phyloP scores from a whole-genome alignment of 2,329 filamentous ascomycete genomes.

The Cladophialophora immunda region DNA sequence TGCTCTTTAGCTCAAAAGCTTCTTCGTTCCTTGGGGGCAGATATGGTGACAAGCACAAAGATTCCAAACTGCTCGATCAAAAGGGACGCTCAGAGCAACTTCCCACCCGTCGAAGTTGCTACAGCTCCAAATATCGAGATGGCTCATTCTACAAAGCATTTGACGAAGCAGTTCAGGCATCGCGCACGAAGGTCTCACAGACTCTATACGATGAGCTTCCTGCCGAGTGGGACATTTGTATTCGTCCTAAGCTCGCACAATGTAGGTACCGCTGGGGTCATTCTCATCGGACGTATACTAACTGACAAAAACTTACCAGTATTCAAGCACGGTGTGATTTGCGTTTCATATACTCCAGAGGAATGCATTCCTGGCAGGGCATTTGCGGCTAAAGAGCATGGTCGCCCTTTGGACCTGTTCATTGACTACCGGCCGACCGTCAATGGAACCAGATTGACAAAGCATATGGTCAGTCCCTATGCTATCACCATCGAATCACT shows the following conservation, averaged over 20 bases:
- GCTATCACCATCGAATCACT: constrained; percentile 14
- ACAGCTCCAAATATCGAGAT: not conserved
- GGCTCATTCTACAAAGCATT: not conserved
- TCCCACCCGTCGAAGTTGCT: not conserved
- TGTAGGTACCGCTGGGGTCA: constrained; percentile 35
- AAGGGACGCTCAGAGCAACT: not conserved
- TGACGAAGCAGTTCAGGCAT: not conserved
- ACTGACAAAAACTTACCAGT: constrained; percentile 43
- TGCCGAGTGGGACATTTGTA: constrained; percentile 51
- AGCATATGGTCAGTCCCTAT: constrained; percentile 46
- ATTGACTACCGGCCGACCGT: not conserved
- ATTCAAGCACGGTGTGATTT: constrained; percentile 57
- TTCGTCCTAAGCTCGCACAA: constrained; percentile 54
- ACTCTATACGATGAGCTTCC: constrained; percentile 46
- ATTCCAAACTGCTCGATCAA: constrained; percentile 7
- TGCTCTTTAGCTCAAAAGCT: constrained; percentile 46
- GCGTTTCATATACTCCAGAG: constrained; percentile 25
- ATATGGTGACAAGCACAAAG: not conserved
- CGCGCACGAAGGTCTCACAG: constrained; percentile 45
- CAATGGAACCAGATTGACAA: constrained; percentile 37
- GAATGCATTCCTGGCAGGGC: not conserved
- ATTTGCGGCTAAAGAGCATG: not conserved
- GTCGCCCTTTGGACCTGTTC: not conserved
- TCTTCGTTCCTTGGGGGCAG: not conserved
- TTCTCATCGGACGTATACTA: not conserved